Conservation (phyloP, 805 yeast species). For the Alloascoidea africana region DNA sequence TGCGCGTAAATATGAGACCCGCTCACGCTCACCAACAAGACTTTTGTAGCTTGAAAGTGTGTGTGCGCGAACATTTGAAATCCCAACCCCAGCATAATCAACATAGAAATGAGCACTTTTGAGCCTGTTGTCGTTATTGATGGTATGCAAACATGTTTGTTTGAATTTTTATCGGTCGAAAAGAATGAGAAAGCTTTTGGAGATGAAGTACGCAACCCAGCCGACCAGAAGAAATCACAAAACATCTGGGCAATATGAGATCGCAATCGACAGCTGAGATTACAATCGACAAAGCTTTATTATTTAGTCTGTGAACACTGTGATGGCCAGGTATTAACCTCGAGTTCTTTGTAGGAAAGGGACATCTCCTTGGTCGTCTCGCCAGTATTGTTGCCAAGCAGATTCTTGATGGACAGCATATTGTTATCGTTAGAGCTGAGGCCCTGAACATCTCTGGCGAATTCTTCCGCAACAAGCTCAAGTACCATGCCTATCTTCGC, state of each 20-base stretch:
- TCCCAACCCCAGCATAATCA: constrained; percentile 5
- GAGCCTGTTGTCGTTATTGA: constrained; percentile 46
- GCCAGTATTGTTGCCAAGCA: constrained; percentile 98
- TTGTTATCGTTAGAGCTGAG: constrained; percentile 94
- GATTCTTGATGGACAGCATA: constrained; percentile 94
- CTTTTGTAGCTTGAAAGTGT: too few species aligned
- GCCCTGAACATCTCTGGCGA: constrained; percentile 98
- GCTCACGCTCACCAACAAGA: too few species aligned
- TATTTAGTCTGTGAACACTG: constrained; percentile 2
- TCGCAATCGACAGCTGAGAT: too few species aligned
- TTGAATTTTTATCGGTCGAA: too few species aligned
- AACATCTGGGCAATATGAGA: too few species aligned
- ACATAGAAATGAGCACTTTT: constrained; percentile 57
- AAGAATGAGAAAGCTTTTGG: too few species aligned
- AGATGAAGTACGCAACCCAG: too few species aligned
- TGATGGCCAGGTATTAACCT: constrained; percentile 4
- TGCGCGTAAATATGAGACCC: too few species aligned
- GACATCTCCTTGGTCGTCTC: constrained; percentile 99
- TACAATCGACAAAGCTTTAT: constrained; percentile 8
- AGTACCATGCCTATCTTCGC: constrained; percentile 99
- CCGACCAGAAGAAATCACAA: too few species aligned
- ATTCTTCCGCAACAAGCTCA: constrained; percentile 99
- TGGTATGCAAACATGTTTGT: constrained; percentile 7
- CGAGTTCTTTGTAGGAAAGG: constrained; percentile 66
- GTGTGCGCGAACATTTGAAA: constrained; percentile 1